These are phyloP conservation scores for Juglanconis sp. DNA, from an alignment of 2,329 filamentous ascomycete species.

Conservation along the genomic window DNA sequence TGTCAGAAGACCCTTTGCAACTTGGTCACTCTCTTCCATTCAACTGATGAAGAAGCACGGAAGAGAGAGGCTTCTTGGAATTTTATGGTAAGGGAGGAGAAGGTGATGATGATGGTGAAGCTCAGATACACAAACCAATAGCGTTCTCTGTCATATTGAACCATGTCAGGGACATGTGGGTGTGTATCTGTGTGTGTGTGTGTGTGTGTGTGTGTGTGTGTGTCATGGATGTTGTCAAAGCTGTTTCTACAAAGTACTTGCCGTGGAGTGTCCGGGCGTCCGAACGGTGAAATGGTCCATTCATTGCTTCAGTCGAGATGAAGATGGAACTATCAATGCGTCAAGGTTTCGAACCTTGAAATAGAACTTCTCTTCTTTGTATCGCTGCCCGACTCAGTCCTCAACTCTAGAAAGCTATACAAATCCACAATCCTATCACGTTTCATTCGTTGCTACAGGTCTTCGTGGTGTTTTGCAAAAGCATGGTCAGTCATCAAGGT, in stretches of 20 bases:
- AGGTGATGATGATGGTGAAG: not conserved
- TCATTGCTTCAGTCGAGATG: slow-evolving; percentile 11
- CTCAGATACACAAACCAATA: not conserved
- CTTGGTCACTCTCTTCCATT: not conserved
- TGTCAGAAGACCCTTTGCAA: slow-evolving; percentile 10
- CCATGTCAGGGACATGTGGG: too few species aligned
- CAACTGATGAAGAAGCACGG: not conserved
- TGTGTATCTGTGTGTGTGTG: too few species aligned
- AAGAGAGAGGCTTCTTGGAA: not conserved
- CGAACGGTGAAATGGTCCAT: slow-evolving; percentile 10
- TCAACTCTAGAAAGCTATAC: not conserved
- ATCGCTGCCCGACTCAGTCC: not conserved
- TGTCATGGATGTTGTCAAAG: too few species aligned
- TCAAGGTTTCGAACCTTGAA: slow-evolving; percentile 1
- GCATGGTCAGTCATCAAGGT: not conserved
- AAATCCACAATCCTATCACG: not conserved
- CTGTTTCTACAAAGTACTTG: too few species aligned
- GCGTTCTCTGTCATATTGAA: not conserved
- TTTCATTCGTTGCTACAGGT: not conserved
- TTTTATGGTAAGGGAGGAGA: too few species aligned
- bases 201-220: too few species aligned
- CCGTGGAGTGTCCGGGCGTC: slow-evolving; percentile 3
- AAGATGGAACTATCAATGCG: slow-evolving; percentile 5
- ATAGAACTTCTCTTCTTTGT: not conserved
- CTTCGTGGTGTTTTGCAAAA: not conserved